Evolutionary conservation across 208 protist species (phyloP), one percentile per base, ranked within the genome.

Genomic region (Tetramitus jugosus): DNA sequence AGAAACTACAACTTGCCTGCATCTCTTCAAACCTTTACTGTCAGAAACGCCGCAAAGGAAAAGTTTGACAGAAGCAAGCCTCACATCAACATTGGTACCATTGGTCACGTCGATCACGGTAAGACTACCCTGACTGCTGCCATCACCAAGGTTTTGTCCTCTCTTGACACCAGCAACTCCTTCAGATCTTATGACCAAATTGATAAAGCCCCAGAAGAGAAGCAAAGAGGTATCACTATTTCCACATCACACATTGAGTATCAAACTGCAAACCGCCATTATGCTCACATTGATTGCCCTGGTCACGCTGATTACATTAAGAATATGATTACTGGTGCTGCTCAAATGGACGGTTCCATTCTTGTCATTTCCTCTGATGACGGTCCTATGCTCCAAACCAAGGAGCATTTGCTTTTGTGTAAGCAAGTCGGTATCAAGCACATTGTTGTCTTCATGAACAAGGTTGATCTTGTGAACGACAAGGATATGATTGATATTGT

Each of bases 281-380:
- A 98, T 87, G 97, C 96, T 71, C 95, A 99, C 89, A 99, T 99
- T 84, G 98, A 99, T 89, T 98, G 97, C 84, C 98, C 98, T 35
- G 98, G 98, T 33, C 98, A 99, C 81, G 89, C 96, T 80, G 97
- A 99, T 87, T 99, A 99, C 90, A 96, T 99, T 80, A 99, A 99
- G 87, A 99, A 99, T 91, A 99, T 99, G 96, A 98, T 99, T 85
- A 96, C 95, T 75, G 98, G 97, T 82, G 95, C 96, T 64, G 94
- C 96, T 49, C 96, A 99, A 85, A 94, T 94, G 91, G 91, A 95
- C 79, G 91, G 90, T 64, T 89, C 89, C 45, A 95, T 95, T 77
- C 88, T 95, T 72, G 91, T 95, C 61, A 90, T 95, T 69, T 88
- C 90, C 0, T 91, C 91, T 45, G 95, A 92, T 64, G 95, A 96